Percentiles rank a stretch among this genome's conserved stretches.
phyloP scores from a whole-genome alignment of 129 eudicot species.

The Smallanthus sonchifolius region DNA sequence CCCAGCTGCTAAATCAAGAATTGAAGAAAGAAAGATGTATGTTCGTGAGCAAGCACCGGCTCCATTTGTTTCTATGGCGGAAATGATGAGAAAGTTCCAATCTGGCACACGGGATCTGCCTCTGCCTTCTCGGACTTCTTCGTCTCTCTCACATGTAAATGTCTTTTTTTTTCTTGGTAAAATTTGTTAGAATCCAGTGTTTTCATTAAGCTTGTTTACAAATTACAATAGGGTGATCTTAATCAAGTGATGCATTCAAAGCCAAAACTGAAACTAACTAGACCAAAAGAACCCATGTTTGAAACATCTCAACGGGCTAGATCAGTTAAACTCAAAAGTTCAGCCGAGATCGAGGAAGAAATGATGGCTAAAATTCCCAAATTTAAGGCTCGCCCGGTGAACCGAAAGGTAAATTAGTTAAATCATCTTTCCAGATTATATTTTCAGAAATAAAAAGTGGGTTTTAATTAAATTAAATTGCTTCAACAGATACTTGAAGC shows the following conservation, averaged over 20 bases:
- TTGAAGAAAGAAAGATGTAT: slow-evolving; percentile 78
- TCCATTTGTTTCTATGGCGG: slow-evolving; percentile 93
- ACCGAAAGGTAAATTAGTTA: slow-evolving; percentile 56
- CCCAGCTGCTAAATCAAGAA: slow-evolving; percentile 43
- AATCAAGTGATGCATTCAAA: slow-evolving; percentile 45
- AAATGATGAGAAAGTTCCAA: slow-evolving; percentile 87
- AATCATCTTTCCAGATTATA: not conserved
- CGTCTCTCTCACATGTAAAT: slow-evolving; percentile 44
- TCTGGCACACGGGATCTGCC: slow-evolving; percentile 70
- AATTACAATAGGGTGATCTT: slow-evolving; percentile 34
- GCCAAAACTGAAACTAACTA: slow-evolving; percentile 69
- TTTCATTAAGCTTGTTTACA: not conserved
- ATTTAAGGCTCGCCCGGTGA: slow-evolving; percentile 86
- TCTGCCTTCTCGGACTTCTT: slow-evolving; percentile 38
- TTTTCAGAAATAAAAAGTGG: not conserved
- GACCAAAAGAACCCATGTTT: slow-evolving; percentile 92
- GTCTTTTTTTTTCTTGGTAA: not conserved
- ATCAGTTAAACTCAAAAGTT: slow-evolving; percentile 58
- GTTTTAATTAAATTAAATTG: not conserved
- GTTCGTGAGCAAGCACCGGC: slow-evolving; percentile 63
- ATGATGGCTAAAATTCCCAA: slow-evolving; percentile 97
- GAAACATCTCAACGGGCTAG: slow-evolving; percentile 86
- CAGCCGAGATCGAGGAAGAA: slow-evolving; percentile 86
- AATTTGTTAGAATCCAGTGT: not conserved
- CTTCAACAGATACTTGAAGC: slow-evolving; percentile 68